Percentiles rank a stretch among this genome's conserved stretches.
Evolutionary conservation across 805 yeast species (phyloP).

Genomic region (Metschnikowia borealis): DNA sequence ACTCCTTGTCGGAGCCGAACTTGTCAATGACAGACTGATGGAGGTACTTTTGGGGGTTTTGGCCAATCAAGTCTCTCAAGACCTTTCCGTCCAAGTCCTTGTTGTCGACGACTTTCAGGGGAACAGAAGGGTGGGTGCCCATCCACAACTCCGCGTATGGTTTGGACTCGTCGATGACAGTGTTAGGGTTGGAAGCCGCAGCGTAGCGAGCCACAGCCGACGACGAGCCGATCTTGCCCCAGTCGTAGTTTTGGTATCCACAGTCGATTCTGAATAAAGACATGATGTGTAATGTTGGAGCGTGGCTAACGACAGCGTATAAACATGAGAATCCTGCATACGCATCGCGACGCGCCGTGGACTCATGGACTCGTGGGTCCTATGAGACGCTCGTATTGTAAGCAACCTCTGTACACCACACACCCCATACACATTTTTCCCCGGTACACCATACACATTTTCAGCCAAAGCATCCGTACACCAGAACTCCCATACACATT

Average conservation of each 20-base stretch:
- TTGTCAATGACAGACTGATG: conserved; percentile 56
- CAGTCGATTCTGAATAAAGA: conserved; percentile 39
- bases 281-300: neutral
- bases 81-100: conserved; percentile 40
- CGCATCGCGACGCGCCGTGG: neutral
- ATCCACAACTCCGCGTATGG: conserved; percentile 99
- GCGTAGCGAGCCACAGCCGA: conserved; percentile 92
- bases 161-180: conserved; percentile 61
- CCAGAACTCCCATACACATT: too few relatives aligned
- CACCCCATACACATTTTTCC: too few relatives aligned
- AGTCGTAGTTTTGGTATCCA: conserved; percentile 77
- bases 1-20: conserved; percentile 65
- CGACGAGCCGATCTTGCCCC: conserved; percentile 74
- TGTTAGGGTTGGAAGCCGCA: conserved; percentile 56
- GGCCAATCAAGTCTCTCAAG: conserved; percentile 63
- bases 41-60: conserved; percentile 54
- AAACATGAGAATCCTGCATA: neutral
- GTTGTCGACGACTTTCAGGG: conserved; percentile 55
- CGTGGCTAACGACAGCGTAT: neutral
- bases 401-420: neutral
- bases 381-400: neutral
- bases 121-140: conserved; percentile 96
- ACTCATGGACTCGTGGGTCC: neutral
- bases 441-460: too few relatives aligned
- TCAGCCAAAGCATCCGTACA: too few relatives aligned